Conservation (phyloP, 1,284 basidiomycete species). For the Sanghuangporus sanghuang region DNA sequence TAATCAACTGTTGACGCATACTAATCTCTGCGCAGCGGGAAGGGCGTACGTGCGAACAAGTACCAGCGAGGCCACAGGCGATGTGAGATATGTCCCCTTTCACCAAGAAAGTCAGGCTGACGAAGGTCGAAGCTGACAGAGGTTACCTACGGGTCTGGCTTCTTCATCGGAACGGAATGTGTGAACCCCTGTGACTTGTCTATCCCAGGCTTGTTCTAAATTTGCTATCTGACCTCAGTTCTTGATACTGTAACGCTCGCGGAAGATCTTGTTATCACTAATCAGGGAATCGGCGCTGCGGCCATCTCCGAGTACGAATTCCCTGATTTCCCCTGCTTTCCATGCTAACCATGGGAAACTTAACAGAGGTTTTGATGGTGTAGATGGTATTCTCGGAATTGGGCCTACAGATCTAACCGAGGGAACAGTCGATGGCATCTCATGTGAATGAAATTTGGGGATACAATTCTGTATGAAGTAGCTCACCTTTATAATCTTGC, state of each 20-base stretch:
- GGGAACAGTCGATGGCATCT: slow-evolving; percentile 18
- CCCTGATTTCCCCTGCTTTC: neutral
- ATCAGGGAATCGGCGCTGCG: slow-evolving; percentile 22
- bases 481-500: neutral
- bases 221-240: slow-evolving; percentile 1
- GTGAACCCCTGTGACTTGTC: neutral
- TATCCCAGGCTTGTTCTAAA: neutral
- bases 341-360: neutral
- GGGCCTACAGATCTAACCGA: slow-evolving; percentile 24
- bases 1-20: neutral
- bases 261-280: slow-evolving; percentile 14
- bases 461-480: too few species aligned
- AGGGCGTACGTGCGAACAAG: slow-evolving; percentile 12
- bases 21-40: slow-evolving; percentile 13
- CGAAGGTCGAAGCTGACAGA: neutral
- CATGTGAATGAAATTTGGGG: neutral
- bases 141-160: slow-evolving; percentile 19
- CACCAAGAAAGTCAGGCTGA: neutral
- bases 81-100: neutral
- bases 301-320: neutral
- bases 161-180: slow-evolving; percentile 19
- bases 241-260: slow-evolving; percentile 19
- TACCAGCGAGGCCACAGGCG: slow-evolving; percentile 14
- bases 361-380: slow-evolving; percentile 18
- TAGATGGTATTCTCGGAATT: slow-evolving; percentile 20